Evolutionary conservation across 306 rosid species (phyloP), one percentile per base, ranked within the genome.

Genomic region (Geum urbanum): DNA sequence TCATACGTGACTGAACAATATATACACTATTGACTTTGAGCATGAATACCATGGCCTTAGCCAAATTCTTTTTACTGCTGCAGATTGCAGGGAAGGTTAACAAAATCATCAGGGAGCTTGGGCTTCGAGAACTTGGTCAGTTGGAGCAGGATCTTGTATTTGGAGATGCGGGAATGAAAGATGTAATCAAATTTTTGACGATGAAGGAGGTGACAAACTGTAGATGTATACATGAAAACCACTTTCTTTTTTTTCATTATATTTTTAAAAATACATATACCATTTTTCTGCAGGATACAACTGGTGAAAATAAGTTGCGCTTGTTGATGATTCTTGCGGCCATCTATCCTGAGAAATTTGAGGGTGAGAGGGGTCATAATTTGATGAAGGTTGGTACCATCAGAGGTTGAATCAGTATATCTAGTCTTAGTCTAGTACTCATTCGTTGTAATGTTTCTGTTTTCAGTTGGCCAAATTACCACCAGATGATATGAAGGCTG

Each of bases 151-250:
- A 90, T 77, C 91, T 92, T 71, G 98, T 88, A 81, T 90, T 92
- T 71, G 97, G 98, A 72, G 96, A 92, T 77, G 97, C 98, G 5
- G 97, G 96, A 78, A 85, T 83, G 80, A 90, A 90, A 81, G 98
- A 92, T 27, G 91, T 90, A 27, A 90, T 90, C 72, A 92, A 90
- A 79, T 90, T 83, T 86, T 79, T 90, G 57, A 86, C 91, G 35
- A 79, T 79, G 1, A 86, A 85, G 14, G 87, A 86, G 71, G 98
- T 88, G 69, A 78, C 83, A 76, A 55, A 70, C 53, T 79, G 44
- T 59, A 66, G 66, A 53, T 55, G 70, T 47, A 59, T 41, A 63
- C 9, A 32, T 66, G 68, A 52, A 19, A 9, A n/a, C 14, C 6
- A 35, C 40, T 71, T 6, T 39, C 63, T 69, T 4, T 64, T 39